Conservation (phyloP, 106 monocot genomes). For the Dendrobium officinale region DNA sequence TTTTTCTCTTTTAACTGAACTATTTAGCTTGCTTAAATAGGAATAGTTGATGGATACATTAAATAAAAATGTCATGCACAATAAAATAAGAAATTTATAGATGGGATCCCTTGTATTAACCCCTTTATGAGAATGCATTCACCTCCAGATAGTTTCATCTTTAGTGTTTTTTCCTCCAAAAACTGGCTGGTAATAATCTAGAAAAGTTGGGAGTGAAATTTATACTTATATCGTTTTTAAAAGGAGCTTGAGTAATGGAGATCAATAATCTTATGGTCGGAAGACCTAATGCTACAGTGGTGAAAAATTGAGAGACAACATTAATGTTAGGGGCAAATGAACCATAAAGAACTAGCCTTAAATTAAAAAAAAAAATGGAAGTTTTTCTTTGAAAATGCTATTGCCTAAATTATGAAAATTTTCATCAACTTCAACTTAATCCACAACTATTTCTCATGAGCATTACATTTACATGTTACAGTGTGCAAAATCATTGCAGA, state of each 20-base stretch:
- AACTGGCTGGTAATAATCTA: neutral
- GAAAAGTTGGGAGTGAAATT: neutral
- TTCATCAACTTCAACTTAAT: neutral
- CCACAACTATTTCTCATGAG: neutral
- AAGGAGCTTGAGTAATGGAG: neutral
- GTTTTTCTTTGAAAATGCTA: neutral
- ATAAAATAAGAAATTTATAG: neutral
- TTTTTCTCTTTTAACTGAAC: neutral
- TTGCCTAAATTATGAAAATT: neutral
- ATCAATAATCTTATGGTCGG: neutral
- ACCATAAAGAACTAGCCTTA: neutral
- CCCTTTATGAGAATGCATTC: neutral
- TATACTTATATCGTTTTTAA: neutral
- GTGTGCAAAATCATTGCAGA: neutral
- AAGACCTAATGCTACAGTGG: neutral
- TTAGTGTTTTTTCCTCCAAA: neutral
- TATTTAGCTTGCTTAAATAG: neutral
- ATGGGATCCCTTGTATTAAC: neutral
- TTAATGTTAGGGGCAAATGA: neutral
- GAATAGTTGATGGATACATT: neutral
- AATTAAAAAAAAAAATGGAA: neutral
- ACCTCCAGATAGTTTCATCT: neutral
- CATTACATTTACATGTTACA: neutral
- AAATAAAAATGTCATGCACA: neutral
- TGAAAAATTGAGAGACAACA: neutral